Conservation (phyloP, 345 rosid species). For the Bruguiera parviflora region DNA sequence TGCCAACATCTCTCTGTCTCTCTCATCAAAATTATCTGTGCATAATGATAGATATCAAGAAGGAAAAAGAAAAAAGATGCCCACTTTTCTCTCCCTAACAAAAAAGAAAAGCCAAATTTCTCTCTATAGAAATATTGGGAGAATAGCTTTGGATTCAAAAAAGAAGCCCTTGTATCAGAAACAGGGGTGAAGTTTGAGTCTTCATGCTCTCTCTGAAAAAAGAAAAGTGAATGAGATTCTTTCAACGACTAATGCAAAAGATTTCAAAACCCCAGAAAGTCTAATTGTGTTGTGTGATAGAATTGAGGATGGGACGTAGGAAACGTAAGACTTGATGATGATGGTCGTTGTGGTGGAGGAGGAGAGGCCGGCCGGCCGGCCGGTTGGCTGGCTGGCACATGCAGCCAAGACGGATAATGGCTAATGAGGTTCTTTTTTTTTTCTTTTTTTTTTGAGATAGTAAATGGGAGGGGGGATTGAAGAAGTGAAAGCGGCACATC, state of each 20-base stretch:
- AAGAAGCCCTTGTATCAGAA: conserved; percentile 33
- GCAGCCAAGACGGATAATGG: no score
- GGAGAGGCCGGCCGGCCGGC: no score
- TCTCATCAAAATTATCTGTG: conserved; percentile 13
- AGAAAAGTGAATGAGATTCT: conserved; percentile 42
- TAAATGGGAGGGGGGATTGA: no score
- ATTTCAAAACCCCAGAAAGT: no score
- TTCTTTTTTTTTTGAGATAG: no score
- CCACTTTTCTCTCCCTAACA: conserved; percentile 10
- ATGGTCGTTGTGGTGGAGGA: no score
- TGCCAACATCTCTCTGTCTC: conserved; percentile 52
- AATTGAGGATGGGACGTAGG: no score
- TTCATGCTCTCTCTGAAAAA: conserved; percentile 26
- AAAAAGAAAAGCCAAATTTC: conserved; percentile 1
- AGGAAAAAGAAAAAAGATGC: not conserved
- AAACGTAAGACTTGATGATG: no score
- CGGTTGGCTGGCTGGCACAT: no score
- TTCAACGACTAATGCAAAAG: not conserved
- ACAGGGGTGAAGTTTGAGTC: conserved; percentile 21
- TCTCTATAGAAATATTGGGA: conserved; percentile 31
- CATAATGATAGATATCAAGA: conserved; percentile 14
- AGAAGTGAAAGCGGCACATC: no score
- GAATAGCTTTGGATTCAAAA: conserved; percentile 39
- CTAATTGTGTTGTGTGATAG: no score
- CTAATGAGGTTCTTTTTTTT: no score